Percentiles rank a stretch among this genome's conserved stretches.
Conservation (phyloP, 2,329 filamentous ascomycete genomes). For the Nothophoma quercina region DNA sequence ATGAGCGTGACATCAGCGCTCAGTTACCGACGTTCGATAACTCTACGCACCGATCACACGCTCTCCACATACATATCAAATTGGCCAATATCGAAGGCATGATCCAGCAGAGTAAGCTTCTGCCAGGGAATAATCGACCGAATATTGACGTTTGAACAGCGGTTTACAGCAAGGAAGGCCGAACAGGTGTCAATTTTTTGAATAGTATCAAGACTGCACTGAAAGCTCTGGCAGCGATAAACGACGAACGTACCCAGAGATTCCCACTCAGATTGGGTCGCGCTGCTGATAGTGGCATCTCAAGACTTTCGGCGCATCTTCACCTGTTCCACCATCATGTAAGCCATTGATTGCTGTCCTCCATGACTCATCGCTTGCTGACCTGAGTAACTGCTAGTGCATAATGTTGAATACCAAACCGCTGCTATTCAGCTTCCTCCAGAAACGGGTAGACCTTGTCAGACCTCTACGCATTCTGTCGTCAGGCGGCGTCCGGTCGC, state of each 20-base stretch:
- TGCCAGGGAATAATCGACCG: no score
- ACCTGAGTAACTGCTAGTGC: no score
- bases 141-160: no score
- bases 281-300: neutral
- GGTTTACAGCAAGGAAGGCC: neutral
- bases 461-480: neutral
- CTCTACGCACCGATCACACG: neutral
- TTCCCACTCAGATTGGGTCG: neutral
- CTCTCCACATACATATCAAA: neutral
- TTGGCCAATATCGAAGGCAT: conserved; percentile 1
- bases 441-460: neutral
- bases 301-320: neutral
- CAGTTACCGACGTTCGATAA: neutral
- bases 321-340: conserved; percentile 4
- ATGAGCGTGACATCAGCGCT: conserved; percentile 1
- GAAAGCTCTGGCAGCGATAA: neutral
- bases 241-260: neutral
- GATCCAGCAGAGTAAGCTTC: conserved; percentile 1
- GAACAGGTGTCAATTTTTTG: neutral
- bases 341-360: neutral
- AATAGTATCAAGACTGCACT: neutral
- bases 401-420: conserved; percentile 1
- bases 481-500: neutral
- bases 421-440: neutral
- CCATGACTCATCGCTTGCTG: no score